phyloP scores from a whole-genome alignment of 139 green algal species.

The Micractinium conductrix region DNA sequence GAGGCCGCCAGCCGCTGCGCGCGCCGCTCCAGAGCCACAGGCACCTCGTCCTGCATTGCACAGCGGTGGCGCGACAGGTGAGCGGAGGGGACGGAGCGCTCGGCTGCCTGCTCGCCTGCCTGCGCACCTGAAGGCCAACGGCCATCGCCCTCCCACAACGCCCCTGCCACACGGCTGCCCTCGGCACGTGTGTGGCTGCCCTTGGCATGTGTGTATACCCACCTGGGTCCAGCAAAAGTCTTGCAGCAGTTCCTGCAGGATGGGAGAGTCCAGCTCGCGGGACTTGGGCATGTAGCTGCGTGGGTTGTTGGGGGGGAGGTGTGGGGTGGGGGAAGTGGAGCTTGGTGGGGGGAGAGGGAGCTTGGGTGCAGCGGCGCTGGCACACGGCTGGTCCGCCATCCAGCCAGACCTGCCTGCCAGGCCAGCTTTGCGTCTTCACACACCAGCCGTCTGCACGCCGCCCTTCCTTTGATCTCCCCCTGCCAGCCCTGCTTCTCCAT shows the following conservation, averaged over 20 bases:
- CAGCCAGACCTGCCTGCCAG: not conserved
- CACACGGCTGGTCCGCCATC: not conserved
- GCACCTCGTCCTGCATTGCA: not conserved
- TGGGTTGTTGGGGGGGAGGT: not conserved
- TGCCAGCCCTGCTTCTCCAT: not conserved
- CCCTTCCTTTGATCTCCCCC: too few species aligned
- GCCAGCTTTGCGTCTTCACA: not conserved
- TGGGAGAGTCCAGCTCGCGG: not conserved
- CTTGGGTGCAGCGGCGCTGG: too few species aligned
- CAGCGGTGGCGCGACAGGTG: not conserved
- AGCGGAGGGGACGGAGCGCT: not conserved
- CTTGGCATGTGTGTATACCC: not conserved
- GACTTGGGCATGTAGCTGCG: slow-evolving; percentile 29
- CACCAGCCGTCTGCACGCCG: not conserved
- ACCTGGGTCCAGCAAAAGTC: not conserved
- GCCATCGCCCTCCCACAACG: too few species aligned
- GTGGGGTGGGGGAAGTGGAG: not conserved
- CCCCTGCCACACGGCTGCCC: too few species aligned
- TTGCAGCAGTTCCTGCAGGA: slow-evolving; percentile 2
- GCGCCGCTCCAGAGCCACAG: slow-evolving; percentile 9
- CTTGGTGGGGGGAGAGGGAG: not conserved
- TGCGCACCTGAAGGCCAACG: too few species aligned
- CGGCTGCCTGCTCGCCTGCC: too few species aligned
- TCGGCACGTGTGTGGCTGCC: too few species aligned
- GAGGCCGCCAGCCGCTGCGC: slow-evolving; percentile 17